Percentiles rank a stretch among this genome's conserved stretches.
Conservation (phyloP, 176 grass and related monocot genomes). For the Tillandsia fasciculata region DNA sequence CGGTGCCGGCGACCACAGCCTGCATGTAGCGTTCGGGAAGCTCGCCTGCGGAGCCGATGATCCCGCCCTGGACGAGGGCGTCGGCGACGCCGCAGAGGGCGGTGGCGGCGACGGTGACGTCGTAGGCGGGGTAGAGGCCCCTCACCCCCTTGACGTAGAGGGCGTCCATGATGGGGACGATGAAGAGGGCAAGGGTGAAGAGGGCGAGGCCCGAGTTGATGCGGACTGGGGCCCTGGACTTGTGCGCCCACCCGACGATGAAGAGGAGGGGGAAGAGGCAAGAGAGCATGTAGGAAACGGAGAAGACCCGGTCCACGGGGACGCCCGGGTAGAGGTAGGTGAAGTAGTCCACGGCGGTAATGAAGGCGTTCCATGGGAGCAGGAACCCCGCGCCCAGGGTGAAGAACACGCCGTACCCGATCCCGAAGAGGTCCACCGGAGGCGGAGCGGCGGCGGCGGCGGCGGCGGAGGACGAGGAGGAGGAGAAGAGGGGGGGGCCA, state of each 20-base stretch:
- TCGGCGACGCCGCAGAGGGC: slow-evolving; percentile 56
- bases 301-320: slow-evolving; percentile 83
- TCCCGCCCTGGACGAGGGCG: slow-evolving; percentile 80
- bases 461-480: background rate
- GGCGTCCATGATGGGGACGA: slow-evolving; percentile 75
- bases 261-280: slow-evolving; percentile 43
- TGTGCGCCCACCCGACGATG: slow-evolving; percentile 71
- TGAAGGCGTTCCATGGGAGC: slow-evolving; percentile 95
- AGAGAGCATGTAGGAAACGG: slow-evolving; percentile 67
- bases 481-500: background rate
- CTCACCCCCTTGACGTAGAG: slow-evolving; percentile 53
- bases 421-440: slow-evolving; percentile 37
- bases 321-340: slow-evolving; percentile 72
- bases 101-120: slow-evolving; percentile 57
- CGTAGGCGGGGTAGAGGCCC: slow-evolving; percentile 47
- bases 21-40: slow-evolving; percentile 89
- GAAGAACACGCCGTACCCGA: slow-evolving; percentile 78
- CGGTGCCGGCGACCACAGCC: slow-evolving; percentile 69
- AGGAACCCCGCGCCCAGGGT: slow-evolving; percentile 75
- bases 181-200: slow-evolving; percentile 55
- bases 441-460: background rate
- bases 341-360: slow-evolving; percentile 99
- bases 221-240: slow-evolving; percentile 39
- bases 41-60: slow-evolving; percentile 80
- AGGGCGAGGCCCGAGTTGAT: slow-evolving; percentile 71